These are phyloP conservation scores for Trametes pubescens DNA, from an alignment of 1,284 basidiomycete species.

Conservation along the genomic window DNA sequence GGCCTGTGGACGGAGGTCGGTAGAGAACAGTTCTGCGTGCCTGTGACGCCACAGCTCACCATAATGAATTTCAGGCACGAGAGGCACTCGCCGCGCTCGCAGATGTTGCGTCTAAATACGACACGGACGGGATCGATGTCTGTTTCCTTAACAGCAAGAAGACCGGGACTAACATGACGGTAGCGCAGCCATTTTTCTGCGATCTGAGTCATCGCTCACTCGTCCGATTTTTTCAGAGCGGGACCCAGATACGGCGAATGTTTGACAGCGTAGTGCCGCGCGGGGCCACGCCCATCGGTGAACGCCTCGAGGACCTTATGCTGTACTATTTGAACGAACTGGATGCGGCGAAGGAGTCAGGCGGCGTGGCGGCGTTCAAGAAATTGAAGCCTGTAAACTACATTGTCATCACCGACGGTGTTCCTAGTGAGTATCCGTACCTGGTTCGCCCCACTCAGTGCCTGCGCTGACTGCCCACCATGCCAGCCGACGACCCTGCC, in stretches of 20 bases:
- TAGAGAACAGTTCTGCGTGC: not conserved
- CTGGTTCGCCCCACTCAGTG: not conserved
- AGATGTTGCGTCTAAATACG: slow-evolving; percentile 52
- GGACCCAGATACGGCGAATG: slow-evolving; percentile 46
- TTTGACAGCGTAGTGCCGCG: slow-evolving; percentile 54
- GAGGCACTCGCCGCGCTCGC: slow-evolving; percentile 53
- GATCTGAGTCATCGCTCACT: too few species aligned
- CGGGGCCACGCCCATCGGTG: slow-evolving; percentile 58
- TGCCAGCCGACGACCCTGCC: slow-evolving; percentile 59
- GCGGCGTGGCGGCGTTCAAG: slow-evolving; percentile 41
- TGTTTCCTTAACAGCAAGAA: slow-evolving; percentile 54
- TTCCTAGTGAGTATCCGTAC: slow-evolving; percentile 52
- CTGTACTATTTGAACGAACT: slow-evolving; percentile 54
- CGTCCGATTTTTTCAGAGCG: not conserved
- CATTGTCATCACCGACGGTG: slow-evolving; percentile 70
- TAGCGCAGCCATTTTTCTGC: slow-evolving; percentile 25
- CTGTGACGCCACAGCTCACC: not conserved
- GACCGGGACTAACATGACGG: slow-evolving; percentile 47
- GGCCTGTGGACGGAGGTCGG: slow-evolving; percentile 56
- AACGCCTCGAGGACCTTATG: slow-evolving; percentile 56
- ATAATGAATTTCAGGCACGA: slow-evolving; percentile 45
- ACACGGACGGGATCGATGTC: slow-evolving; percentile 58
- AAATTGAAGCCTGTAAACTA: slow-evolving; percentile 64
- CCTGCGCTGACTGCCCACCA: not conserved
- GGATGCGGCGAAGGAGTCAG: slow-evolving; percentile 47